phyloP scores from a whole-genome alignment of 2,329 filamentous ascomycete species.

The Coniochaeta pulveracea region DNA sequence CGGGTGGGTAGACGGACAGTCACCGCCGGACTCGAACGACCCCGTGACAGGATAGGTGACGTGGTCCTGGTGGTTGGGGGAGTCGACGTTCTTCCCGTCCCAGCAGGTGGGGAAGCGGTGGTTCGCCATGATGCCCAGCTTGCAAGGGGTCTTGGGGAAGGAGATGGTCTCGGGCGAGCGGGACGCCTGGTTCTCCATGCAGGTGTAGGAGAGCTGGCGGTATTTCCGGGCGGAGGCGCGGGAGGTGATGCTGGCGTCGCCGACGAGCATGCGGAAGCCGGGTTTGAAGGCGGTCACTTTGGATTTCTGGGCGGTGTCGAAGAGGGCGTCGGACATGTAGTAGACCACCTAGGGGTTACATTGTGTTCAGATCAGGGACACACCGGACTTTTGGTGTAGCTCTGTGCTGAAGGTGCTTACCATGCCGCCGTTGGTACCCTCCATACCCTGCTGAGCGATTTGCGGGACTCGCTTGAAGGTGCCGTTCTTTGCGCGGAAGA shows the following conservation, averaged over 20 bases:
- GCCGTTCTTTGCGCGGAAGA: constrained; percentile 27
- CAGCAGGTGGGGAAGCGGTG: constrained; percentile 38
- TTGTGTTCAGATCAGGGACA: too few relatives aligned
- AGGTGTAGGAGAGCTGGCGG: constrained; percentile 27
- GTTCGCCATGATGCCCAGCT: constrained; percentile 30
- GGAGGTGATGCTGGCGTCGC: constrained; percentile 22
- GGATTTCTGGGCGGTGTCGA: constrained; percentile 22
- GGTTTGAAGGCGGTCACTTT: constrained; percentile 32
- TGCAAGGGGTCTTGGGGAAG: constrained; percentile 26
- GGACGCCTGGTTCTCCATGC: constrained; percentile 24
- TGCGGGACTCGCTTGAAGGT: constrained; percentile 28
- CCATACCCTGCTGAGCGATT: constrained; percentile 25
- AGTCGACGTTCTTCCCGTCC: constrained; percentile 37
- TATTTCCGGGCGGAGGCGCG: constrained; percentile 22
- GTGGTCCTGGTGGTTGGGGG: constrained; percentile 31
- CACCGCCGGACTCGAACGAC: constrained; percentile 29
- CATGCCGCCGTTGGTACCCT: constrained; percentile 29
- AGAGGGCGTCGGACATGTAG: constrained; percentile 30
- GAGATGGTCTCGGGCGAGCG: constrained; percentile 25
- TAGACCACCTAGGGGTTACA: constrained; percentile 24
- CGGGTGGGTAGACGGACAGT: constrained; percentile 27
- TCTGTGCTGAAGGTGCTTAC: constrained; percentile 10
- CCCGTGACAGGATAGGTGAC: constrained; percentile 29
- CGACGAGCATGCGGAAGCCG: constrained; percentile 36
- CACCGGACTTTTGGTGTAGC: not conserved